Percentiles rank a stretch among this genome's conserved stretches.
Conservation (phyloP, 371 early-diverging fungal genomes). For the Syncephalastrum contaminatum region DNA sequence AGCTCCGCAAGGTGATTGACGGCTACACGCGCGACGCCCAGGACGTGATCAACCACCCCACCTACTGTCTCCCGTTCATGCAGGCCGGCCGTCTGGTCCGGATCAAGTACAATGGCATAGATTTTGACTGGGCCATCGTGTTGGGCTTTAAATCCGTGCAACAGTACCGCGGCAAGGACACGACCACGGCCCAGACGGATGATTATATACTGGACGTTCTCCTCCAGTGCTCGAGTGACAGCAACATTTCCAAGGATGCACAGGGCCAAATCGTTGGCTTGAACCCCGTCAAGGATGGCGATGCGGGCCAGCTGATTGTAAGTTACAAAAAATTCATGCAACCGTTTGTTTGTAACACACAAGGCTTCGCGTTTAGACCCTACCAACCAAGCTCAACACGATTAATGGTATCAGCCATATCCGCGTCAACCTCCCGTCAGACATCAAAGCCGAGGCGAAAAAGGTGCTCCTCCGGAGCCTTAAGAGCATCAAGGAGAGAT, state of each 20-base stretch:
- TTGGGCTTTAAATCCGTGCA: conserved; percentile 42
- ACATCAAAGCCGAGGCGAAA: conserved; percentile 41
- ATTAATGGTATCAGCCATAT: conserved; percentile 78
- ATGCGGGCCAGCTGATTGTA: conserved; percentile 63
- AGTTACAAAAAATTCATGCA: background rate
- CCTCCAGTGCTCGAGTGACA: conserved; percentile 69
- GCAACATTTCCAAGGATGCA: conserved; percentile 54
- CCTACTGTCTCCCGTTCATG: conserved; percentile 78
- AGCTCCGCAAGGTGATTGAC: conserved; percentile 74
- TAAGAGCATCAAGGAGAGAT: conserved; percentile 65
- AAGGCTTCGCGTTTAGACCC: too few species aligned
- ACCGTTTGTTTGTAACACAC: too few species aligned
- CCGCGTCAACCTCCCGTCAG: conserved; percentile 76
- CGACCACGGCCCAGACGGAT: conserved; percentile 28
- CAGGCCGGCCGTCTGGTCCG: conserved; percentile 86
- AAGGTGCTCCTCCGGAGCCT: conserved; percentile 6
- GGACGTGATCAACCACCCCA: conserved; percentile 82
- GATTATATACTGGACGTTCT: conserved; percentile 84
- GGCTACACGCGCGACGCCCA: conserved; percentile 64
- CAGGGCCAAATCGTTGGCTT: conserved; percentile 56
- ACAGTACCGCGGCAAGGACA: conserved; percentile 28
- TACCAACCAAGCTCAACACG: conserved; percentile 15
- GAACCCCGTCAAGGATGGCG: conserved; percentile 59
- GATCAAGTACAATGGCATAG: conserved; percentile 62
- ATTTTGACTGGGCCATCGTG: conserved; percentile 96